Base-by-base conservation (phyloP, 208 protist genomes). In the Leishmania martiniquensis region DNA sequence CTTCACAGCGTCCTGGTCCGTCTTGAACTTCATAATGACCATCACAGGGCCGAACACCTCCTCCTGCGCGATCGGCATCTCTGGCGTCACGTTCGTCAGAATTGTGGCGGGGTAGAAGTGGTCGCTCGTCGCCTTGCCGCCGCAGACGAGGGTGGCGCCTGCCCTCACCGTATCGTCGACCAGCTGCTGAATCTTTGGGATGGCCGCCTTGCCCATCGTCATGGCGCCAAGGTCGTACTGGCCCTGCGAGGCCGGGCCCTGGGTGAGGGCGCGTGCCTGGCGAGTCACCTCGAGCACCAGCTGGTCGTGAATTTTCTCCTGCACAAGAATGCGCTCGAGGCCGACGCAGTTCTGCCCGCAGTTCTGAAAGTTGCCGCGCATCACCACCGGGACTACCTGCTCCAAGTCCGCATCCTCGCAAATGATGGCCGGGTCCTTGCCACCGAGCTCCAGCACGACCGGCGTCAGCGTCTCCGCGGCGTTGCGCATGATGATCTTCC, bases 31-130 rank as follows among this genome's bases (percentile, higher is more conserved):
- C 84, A 99, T 91, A 52, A 99, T 79, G 25, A 94, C 85, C 54
- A 98, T 86, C 32, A 99, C 90, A 29, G 98, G 98, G 49, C 98
- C 98, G 83, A 99, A 99, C 57, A 95, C 88, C 82, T 99, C 98
- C 80, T 99, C 96, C 78, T 97, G 84, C 12, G 94, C 92, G 69
- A 99, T 98, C 13, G 89, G 85, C 86, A 94, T 98, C 13, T 85
- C 82, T 2, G 92, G 83, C 29, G 89, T 98, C 0, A 98, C 96
- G 82, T 97, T 91, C n/a, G 72, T 90, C 34, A 99, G 68, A 39
- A 99, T 87, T 5, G 98, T 99, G 52, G 98, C 94, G n/a, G 91
- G 89, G 81, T 87, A 98, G 81, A 98, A 98, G 65, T 88, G 73
- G 73, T 91, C 84, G 45, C 75, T 76, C 25, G 81, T 77, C 55